Base-by-base conservation (phyloP, 495 filamentous ascomycete species). In the Schizothecium vesticola region DNA sequence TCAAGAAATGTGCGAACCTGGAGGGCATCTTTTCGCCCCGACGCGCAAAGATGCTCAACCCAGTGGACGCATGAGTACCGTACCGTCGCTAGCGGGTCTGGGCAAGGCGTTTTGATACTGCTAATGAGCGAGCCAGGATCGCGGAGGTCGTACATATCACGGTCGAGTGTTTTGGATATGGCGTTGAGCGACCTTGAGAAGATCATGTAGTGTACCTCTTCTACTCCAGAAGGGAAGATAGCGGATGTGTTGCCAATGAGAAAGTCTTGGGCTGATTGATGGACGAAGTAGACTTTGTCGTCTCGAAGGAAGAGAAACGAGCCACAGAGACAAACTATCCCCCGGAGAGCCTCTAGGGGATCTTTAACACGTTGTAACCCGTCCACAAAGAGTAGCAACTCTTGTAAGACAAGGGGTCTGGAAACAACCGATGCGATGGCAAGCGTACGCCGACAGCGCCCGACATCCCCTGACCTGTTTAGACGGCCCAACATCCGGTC, bases 241-340 rank as follows among this genome's bases (percentile, higher is more conserved):
- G 56, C 19, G 10, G 22, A 24, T 62, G 31, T 24, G 12, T 56
- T 22, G n/a, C 13, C 23, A n/a, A 62, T 22, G 11, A 81, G 72
- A 69, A 72, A 81, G 33, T 81, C 80, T 43, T 80, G 75, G 26
- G 74, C 80, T 24, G 79, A 83, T 70, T 81, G 77, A 69, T 83
- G 77, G 11, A 81, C 73, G 13, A 80, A 69, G 64, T 70, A 70
- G 59, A 83, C 69, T 24, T 43, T 69, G 7, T 72, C 51, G 29
- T 77, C 65, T 60, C 71, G 76, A 22, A 80, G 26, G 3, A 67
- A 72, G 19, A 78, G 70, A 63, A 79, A 76, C 43, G 76, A 78
- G 8, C 69, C 77, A 66, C 76, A 78, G 26, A 61, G 28, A 6
- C 26, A 23, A 13, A 78, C 65, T 56, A 77, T 36, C 31, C 63